Evolutionary conservation across 805 yeast genomes (phyloP).

Genomic region (Komagataella kurtzmanii): DNA sequence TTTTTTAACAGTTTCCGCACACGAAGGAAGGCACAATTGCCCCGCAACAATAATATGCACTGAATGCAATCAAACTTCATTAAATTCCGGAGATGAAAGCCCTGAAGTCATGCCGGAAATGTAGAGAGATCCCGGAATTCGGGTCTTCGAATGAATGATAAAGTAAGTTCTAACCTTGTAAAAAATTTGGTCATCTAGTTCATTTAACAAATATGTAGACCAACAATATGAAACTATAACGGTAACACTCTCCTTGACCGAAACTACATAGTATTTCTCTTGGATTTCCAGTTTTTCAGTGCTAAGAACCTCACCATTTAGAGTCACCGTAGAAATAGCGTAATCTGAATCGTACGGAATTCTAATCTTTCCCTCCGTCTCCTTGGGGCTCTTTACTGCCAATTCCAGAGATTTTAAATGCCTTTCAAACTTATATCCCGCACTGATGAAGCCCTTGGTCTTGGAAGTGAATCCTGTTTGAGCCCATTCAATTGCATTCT

Average conservation of each 20-base stretch:
- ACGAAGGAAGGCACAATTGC: neutral
- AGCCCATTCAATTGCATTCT: slow-evolving; percentile 1
- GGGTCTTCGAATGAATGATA: neutral
- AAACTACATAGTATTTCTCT: neutral
- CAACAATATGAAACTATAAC: neutral
- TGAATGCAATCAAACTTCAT: neutral
- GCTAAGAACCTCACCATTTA: neutral
- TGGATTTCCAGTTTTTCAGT: neutral
- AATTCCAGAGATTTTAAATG: slow-evolving; percentile 1
- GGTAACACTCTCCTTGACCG: neutral
- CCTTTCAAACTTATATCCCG: slow-evolving; percentile 4
- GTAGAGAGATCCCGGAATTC: neutral
- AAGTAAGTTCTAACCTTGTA: neutral
- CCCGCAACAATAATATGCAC: neutral
- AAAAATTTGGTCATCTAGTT: neutral
- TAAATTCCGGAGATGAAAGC: neutral
- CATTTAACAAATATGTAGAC: too few relatives aligned
- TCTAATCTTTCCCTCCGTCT: neutral
- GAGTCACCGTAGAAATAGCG: neutral
- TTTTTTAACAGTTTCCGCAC: neutral
- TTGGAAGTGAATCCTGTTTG: slow-evolving; percentile 5
- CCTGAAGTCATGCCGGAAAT: neutral
- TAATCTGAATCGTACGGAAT: neutral
- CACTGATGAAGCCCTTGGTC: slow-evolving; percentile 3
- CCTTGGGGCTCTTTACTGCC: slow-evolving; percentile 1